Base-by-base conservation (phyloP, 2,329 filamentous ascomycete species). In the Cordyceps pruinosa region DNA sequence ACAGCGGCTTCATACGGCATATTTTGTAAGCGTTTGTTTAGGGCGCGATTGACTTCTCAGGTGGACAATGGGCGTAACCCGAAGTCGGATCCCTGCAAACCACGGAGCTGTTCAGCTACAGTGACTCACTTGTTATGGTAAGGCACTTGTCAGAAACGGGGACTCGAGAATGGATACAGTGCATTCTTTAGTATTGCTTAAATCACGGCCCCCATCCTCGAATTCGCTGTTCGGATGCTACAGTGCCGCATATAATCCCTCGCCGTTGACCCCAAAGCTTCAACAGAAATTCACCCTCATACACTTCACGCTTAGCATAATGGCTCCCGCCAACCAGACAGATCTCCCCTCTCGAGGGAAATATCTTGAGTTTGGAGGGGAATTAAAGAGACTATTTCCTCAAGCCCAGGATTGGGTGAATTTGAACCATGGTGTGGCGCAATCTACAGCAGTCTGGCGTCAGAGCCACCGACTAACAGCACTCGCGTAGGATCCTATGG, bases 401-500 rank as follows among this genome's bases (percentile, higher is more conserved):
- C 45, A 49, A 25, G 37, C 37, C 9, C 15, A 56, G 10, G 41
- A 52, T 15, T 56, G 57, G 52, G 30, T 50, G 2, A 56, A 57
- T 34, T 34, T 57, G 30, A 59, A 59, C 10, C 57, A 59, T 39
- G 52, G 57, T 59, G 42, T n/a, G 46, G 19, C 23, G 15, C 25
- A 50, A 19, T 32, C 34, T 15, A 12, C 15, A 13, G 37, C 34
- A 45, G 26, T 19, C 23, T 30, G 12, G 15, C 5, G 6, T 26
- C n/a, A 37, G 23, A n/a, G 10, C 10, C 7, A 12, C 8, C n/a
- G 4, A 30, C 55, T 57, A 30, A 58, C 13, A 15, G 15, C 4
- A 21, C 4, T 12, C 15, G 9, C 10, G 2, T 17, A 84, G 88
- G 90, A 49, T 95, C 90, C 1, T 96, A 89, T 68, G 92, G 92